These are phyloP conservation scores for Brassica balearica DNA, from an alignment of 441 rosid species.

Conservation along the genomic window DNA sequence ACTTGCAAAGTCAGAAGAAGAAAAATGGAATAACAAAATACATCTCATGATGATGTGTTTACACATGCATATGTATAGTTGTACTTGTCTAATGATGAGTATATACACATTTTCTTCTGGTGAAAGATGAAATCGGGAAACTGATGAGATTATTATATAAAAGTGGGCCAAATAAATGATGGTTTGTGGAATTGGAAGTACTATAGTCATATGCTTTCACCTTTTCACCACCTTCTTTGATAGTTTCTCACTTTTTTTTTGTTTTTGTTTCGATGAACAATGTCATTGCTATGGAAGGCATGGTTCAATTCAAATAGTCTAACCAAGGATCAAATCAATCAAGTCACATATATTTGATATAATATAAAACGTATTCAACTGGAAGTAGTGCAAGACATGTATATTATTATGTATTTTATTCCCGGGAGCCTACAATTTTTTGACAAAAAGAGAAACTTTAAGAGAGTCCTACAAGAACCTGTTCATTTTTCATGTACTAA, in stretches of 20 bases:
- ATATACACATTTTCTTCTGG: not conserved
- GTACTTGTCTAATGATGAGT: constrained; percentile 34
- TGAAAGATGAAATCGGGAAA: constrained; percentile 28
- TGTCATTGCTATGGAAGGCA: constrained; percentile 26
- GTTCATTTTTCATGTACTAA: constrained; percentile 39
- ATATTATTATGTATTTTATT: constrained; percentile 8
- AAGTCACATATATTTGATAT: constrained; percentile 23
- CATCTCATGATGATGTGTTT: constrained; percentile 14
- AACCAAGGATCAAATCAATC: constrained; percentile 40
- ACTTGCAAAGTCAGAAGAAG: not conserved
- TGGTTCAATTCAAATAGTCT: constrained; percentile 21
- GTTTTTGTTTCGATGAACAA: not conserved
- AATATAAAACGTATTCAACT: constrained; percentile 2
- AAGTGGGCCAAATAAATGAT: constrained; percentile 33
- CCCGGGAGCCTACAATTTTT: constrained; percentile 17
- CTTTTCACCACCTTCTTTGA: constrained; percentile 9
- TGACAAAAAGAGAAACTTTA: constrained; percentile 12
- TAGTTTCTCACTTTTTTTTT: not conserved
- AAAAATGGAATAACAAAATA: not conserved
- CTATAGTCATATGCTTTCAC: not conserved
- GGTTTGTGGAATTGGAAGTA: constrained; percentile 26
- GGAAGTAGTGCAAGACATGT: constrained; percentile 6
- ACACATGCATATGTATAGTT: constrained; percentile 26
- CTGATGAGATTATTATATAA: constrained; percentile 25
- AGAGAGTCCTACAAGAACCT: constrained; percentile 37